phyloP scores from a whole-genome alignment of 495 filamentous ascomycete species.

The Usnea hakonensis region DNA sequence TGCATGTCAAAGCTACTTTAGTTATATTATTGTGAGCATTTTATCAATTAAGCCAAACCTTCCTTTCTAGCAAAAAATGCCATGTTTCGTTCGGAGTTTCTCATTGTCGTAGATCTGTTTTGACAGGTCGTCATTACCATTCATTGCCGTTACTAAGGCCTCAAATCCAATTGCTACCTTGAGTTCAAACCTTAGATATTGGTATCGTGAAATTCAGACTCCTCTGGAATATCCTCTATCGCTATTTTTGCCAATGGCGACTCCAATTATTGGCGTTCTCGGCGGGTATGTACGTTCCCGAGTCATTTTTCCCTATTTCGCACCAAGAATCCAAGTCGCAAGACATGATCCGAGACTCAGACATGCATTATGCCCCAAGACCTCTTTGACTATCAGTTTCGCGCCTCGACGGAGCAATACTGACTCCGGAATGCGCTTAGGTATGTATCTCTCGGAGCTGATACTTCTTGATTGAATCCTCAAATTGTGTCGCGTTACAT shows the following conservation, averaged over 20 bases:
- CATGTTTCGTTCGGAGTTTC: neutral
- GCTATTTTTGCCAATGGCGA: neutral
- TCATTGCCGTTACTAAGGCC: neutral
- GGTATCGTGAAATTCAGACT: neutral
- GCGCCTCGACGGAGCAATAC: neutral
- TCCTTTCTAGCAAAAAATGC: neutral
- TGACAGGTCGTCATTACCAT: neutral
- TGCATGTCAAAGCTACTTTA: no score
- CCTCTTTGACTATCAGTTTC: no score
- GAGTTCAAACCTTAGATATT: neutral
- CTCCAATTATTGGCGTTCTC: constrained; percentile 9
- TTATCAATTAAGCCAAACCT: neutral
- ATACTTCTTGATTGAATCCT: no score
- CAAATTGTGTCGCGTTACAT: no score
- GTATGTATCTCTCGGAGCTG: no score
- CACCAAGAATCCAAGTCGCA: no score
- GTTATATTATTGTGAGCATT: no score
- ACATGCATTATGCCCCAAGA: no score
- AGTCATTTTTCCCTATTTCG: neutral
- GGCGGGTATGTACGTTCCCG: constrained; percentile 34
- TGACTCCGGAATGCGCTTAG: neutral
- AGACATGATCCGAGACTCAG: no score
- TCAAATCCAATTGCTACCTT: neutral
- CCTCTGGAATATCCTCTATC: neutral
- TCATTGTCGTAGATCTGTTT: neutral